Percentiles rank a stretch among this genome's conserved stretches.
Evolutionary conservation across 331 rosid genomes (phyloP).

Genomic region (Rhamnella rubrinervis): DNA sequence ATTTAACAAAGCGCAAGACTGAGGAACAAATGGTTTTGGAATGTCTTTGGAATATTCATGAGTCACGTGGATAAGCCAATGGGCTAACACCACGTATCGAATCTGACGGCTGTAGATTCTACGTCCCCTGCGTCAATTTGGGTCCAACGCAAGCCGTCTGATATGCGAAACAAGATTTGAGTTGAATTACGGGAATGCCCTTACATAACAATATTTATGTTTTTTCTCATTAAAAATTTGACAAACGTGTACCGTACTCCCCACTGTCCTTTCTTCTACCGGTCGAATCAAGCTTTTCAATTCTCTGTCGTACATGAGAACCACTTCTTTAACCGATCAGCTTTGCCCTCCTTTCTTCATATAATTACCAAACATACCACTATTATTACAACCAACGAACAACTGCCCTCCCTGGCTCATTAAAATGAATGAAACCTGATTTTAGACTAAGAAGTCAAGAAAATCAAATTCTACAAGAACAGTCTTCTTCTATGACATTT

Average conservation of each 20-base stretch:
- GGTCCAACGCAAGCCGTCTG: background rate
- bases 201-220: background rate
- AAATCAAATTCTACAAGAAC: too few species aligned
- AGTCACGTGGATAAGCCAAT: background rate
- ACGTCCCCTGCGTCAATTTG: background rate
- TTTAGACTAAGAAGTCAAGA: too few species aligned
- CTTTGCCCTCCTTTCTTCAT: too few species aligned
- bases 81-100: background rate
- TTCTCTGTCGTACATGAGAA: too few species aligned
- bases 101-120: conserved; percentile 12
- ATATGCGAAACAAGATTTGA: conserved; percentile 1
- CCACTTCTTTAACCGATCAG: too few species aligned
- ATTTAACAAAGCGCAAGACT: background rate
- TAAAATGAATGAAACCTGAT: too few species aligned
- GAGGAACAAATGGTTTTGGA: background rate
- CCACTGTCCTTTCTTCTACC: background rate
- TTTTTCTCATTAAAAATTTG: background rate
- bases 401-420: too few species aligned
- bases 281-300: background rate
- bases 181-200: conserved; percentile 11
- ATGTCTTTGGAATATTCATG: conserved; percentile 29
- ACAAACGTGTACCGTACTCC: background rate
- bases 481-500: too few species aligned
- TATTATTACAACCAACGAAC: too few species aligned
- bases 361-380: too few species aligned